Conservation (phyloP, 371 early-diverging fungal species). For the Syncephalastrum monosporum region DNA sequence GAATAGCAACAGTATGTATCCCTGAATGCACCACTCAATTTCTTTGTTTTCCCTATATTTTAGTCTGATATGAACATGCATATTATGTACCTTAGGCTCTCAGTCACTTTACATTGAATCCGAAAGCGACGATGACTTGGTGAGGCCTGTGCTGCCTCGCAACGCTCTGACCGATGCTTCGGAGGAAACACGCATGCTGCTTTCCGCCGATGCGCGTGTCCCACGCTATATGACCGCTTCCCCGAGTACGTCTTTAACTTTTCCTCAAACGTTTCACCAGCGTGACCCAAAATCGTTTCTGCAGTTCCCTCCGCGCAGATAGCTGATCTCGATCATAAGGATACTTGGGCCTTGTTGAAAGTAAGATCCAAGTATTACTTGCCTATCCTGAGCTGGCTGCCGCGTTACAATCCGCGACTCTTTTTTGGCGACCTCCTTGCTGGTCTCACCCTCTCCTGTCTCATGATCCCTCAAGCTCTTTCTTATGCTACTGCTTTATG, state of each 20-base stretch:
- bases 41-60: too few relatives aligned
- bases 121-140: constrained; percentile 7
- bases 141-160: constrained; percentile 7
- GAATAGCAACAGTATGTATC: too few relatives aligned
- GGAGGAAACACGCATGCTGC: constrained; percentile 13
- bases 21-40: too few relatives aligned
- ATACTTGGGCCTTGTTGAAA: constrained; percentile 38
- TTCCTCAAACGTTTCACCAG: not conserved
- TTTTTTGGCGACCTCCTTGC: constrained; percentile 74
- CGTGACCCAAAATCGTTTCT: not conserved
- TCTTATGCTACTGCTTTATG: constrained; percentile 89
- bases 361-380: constrained; percentile 85
- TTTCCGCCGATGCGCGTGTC: constrained; percentile 14
- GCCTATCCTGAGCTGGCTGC: constrained; percentile 88
- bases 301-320: constrained; percentile 40
- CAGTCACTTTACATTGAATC: too few relatives aligned
- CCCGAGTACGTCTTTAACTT: constrained; percentile 10
- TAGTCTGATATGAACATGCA: too few relatives aligned
- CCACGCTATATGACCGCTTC: constrained; percentile 25
- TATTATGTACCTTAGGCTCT: too few relatives aligned
- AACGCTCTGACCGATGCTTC: constrained; percentile 10
- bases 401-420: constrained; percentile 60
- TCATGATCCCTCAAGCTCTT: constrained; percentile 86
- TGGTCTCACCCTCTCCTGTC: constrained; percentile 83
- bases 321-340: constrained; percentile 20